Evolutionary conservation across 495 filamentous ascomycete species (phyloP).

Genomic region (Cairneyella variabilis): DNA sequence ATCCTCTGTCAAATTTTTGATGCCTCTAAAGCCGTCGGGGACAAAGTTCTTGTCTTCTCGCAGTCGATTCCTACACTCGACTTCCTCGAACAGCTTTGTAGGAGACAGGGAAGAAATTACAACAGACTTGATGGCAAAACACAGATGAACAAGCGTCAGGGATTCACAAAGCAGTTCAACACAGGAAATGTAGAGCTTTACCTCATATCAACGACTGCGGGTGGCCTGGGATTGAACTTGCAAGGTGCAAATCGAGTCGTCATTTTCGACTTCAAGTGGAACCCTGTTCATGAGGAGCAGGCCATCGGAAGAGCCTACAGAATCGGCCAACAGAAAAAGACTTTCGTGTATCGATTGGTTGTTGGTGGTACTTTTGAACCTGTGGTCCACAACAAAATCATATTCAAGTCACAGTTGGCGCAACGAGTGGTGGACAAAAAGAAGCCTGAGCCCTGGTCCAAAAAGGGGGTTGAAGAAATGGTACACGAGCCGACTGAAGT

Average conservation of each 20-base stretch:
- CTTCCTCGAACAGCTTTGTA: conserved; percentile 58
- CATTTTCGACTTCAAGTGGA: conserved; percentile 81
- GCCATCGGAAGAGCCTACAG: conserved; percentile 86
- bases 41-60: conserved; percentile 80
- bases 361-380: conserved; percentile 78
- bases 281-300: conserved; percentile 79
- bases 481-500: conserved; percentile 54
- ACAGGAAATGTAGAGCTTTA: conserved; percentile 47
- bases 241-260: conserved; percentile 81
- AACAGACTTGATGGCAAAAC: conserved; percentile 65
- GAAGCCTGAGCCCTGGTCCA: conserved; percentile 57
- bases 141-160: conserved; percentile 49
- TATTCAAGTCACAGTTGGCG: conserved; percentile 80
- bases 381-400: conserved; percentile 59
- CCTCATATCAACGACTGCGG: conserved; percentile 79
- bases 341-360: conserved; percentile 85
- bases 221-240: conserved; percentile 81
- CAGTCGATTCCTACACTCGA: conserved; percentile 66
- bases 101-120: conserved; percentile 36
- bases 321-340: conserved; percentile 76
- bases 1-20: conserved; percentile 64
- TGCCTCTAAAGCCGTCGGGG: conserved; percentile 51
- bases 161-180: conserved; percentile 64
- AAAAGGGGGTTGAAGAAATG: conserved; percentile 45
- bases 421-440: conserved; percentile 80